A percentile compares a stretch with the other conserved stretches of the same genome.
phyloP scores from a whole-genome alignment of 345 rosid species.

The Kandelia obovata region DNA sequence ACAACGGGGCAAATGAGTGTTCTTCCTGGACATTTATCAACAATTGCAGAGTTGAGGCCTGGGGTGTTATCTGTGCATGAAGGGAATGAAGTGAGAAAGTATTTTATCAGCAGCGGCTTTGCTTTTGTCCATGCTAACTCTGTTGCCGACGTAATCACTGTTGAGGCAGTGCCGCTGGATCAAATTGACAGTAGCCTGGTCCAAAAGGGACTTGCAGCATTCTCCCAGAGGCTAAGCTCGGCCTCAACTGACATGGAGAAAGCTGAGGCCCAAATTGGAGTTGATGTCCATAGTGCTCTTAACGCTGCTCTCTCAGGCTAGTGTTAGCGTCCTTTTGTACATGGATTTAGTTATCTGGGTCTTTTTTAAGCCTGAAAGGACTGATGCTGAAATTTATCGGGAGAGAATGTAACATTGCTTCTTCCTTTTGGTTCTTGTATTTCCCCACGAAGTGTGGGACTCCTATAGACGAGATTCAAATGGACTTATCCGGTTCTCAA shows the following conservation, averaged over 20 bases:
- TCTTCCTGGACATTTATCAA: slow-evolving; percentile 74
- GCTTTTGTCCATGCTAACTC: slow-evolving; percentile 76
- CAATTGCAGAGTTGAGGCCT: slow-evolving; percentile 79
- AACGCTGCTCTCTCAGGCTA: slow-evolving; percentile 50
- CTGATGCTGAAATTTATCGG: neutral
- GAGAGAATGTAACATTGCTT: too few relatives aligned
- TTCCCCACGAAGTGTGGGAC: neutral
- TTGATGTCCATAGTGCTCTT: slow-evolving; percentile 67
- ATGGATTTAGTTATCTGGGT: neutral
- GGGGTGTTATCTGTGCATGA: slow-evolving; percentile 79
- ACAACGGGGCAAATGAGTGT: slow-evolving; percentile 88
- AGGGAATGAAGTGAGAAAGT: slow-evolving; percentile 61
- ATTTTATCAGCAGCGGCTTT: slow-evolving; percentile 81
- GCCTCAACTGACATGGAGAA: slow-evolving; percentile 69
- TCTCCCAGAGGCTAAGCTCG: slow-evolving; percentile 58
- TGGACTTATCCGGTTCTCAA: neutral
- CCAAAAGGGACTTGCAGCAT: slow-evolving; percentile 71
- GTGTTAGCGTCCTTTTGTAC: neutral
- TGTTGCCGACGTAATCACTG: slow-evolving; percentile 56
- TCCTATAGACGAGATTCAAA: neutral
- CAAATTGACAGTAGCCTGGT: slow-evolving; percentile 59
- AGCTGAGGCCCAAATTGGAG: slow-evolving; percentile 81
- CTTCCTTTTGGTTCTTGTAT: neutral
- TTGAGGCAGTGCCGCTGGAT: slow-evolving; percentile 71
- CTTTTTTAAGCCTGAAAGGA: neutral